Evolutionary conservation across 768 basidiomycete species (phyloP), one percentile per base, ranked within the genome.

Genomic region (Psilocybe subaeruginosa): DNA sequence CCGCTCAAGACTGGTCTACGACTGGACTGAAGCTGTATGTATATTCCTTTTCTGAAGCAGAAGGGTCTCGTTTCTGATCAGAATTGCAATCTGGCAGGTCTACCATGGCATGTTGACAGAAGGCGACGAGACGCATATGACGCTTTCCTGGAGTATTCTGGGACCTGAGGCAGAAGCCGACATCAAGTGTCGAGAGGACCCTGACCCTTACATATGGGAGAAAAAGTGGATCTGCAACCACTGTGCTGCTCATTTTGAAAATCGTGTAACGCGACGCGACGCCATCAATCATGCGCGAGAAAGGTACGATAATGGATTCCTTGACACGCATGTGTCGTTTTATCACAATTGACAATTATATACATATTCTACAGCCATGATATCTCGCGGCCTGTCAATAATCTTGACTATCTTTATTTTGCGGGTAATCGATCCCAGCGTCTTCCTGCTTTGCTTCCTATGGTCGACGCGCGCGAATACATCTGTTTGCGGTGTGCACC

Each of bases 121-220:
- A 17, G 17, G 35, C 33, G 11, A 53, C 33, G 4, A 31, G 33
- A 17, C 51, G 1, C 33, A 64, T 43, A 27, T 16, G 12, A 19
- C 61, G 41, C 59, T 61, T 3, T 54, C 53, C n/a, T 70, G 59
- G 61, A 59, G 51, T 59, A 54, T 68, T 1, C 54, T 69, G 9
- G 64, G 60, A 30, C 61, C 64, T 17, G 65, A 56, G 48, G 66
- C 63, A 35, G 61, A 31, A 27, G 51, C 54, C 8, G 66, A 69
- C 23, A 48, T 68, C 12, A 53, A 53, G 17, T 37, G 31, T 37
- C 30, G 51, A 16, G 51, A 53, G 33, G 29, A 31, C n/a, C 45
- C 45, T 49, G 51, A 17, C 63, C 63, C 56, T 59, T 62, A 9
- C 56, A 61, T 58, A 41, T 58, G 33, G 7, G 45, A 48, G 2